Percentiles rank a stretch among this genome's conserved stretches.
Evolutionary conservation across 2,329 filamentous ascomycete species (phyloP).

Genomic region (Microsporum audouinii): DNA sequence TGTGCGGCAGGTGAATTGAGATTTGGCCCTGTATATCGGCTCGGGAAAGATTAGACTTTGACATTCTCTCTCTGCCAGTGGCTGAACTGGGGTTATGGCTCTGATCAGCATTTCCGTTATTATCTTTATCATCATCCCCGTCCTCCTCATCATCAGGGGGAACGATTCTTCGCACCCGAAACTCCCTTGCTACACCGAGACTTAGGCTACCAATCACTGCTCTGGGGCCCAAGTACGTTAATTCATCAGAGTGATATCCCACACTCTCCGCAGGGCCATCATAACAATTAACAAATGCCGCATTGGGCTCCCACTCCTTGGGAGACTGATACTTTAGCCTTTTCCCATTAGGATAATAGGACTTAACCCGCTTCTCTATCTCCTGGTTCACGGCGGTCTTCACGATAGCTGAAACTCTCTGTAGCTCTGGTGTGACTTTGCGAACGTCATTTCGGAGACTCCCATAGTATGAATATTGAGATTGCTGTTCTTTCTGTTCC

Average conservation of each 20-base stretch:
- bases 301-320: conserved; percentile 67
- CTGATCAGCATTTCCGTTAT: conserved; percentile 34
- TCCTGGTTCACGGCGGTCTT: conserved; percentile 65
- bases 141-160: conserved; percentile 42
- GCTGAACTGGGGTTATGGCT: conserved; percentile 14
- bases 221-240: conserved; percentile 84
- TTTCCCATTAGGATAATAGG: conserved; percentile 54
- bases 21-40: conserved; percentile 71
- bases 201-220: conserved; percentile 83
- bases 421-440: conserved; percentile 62
- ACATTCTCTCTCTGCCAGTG: conserved; percentile 8
- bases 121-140: conserved; percentile 20
- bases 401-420: conserved; percentile 57
- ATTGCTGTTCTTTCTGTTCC: conserved; percentile 58
- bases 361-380: conserved; percentile 57
- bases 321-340: conserved; percentile 72
- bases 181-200: conserved; percentile 84
- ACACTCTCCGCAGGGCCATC: conserved; percentile 68
- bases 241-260: conserved; percentile 83
- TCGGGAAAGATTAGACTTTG: conserved; percentile 12
- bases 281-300: conserved; percentile 92
- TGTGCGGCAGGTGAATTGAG: conserved; percentile 85
- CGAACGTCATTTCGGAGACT: conserved; percentile 63
- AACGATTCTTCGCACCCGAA: conserved; percentile 69
- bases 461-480: conserved; percentile 80